A percentile compares a stretch with the other conserved stretches of the same genome.
Conservation (phyloP, 495 filamentous ascomycete species). For the Neohortaea acidophila region DNA sequence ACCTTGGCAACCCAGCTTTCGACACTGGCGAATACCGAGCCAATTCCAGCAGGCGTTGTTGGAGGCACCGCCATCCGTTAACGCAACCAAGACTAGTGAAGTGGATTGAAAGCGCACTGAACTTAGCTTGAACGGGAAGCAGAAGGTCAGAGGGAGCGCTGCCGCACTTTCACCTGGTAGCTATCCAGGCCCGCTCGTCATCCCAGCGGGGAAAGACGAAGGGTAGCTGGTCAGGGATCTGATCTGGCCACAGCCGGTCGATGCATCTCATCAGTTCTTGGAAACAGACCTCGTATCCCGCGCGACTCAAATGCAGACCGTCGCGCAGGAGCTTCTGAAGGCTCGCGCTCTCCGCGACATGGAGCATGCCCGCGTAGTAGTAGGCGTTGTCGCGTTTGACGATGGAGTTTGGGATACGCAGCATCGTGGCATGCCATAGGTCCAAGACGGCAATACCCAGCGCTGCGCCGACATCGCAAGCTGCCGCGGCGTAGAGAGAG, state of each 20-base stretch:
- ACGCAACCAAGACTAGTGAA: too few species aligned
- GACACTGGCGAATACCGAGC: too few species aligned
- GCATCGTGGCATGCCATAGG: conserved; percentile 59
- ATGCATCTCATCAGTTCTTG: conserved; percentile 41
- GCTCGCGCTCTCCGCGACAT: conserved; percentile 16
- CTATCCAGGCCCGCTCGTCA: conserved; percentile 18
- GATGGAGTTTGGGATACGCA: conserved; percentile 47
- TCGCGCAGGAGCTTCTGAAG: conserved; percentile 42
- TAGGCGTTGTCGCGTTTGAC: conserved; percentile 38
- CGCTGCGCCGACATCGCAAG: conserved; percentile 46
- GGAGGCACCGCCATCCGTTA: too few species aligned
- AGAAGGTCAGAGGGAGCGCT: too few species aligned
- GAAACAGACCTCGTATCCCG: conserved; percentile 45
- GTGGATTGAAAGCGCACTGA: too few species aligned
- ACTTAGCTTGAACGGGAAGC: too few species aligned
- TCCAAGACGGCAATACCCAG: conserved; percentile 54
- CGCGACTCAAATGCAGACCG: conserved; percentile 50
- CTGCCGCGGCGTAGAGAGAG: conserved; percentile 56
- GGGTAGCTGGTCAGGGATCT: conserved; percentile 37
- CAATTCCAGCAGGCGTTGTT: too few species aligned
- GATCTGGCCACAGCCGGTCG: conserved; percentile 40
- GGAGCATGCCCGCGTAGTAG: conserved; percentile 23
- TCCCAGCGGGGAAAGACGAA: conserved; percentile 41
- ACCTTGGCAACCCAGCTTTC: too few species aligned
- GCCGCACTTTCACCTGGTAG: too few species aligned